These are phyloP conservation scores for Phytophthora palmivora DNA, from an alignment of 352 stramenopile genomes.

Conservation along the genomic window DNA sequence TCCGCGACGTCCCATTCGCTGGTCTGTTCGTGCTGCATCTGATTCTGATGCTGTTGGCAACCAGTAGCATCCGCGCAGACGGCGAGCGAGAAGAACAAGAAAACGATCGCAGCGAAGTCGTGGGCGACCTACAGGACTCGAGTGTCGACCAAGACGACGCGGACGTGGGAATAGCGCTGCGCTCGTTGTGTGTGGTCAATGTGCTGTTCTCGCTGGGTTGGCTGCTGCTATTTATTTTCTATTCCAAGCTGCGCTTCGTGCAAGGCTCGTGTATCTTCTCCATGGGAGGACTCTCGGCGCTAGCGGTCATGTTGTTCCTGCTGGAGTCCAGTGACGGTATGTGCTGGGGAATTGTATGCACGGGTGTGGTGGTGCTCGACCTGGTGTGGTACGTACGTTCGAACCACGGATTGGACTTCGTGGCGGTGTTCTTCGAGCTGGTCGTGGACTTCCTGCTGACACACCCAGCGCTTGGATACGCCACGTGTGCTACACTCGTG, in stretches of 20 bases:
- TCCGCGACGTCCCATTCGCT: conserved; percentile 65
- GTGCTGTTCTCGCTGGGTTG: conserved; percentile 74
- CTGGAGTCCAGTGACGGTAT: conserved; percentile 55
- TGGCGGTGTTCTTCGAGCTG: conserved; percentile 86
- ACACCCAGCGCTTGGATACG: conserved; percentile 63
- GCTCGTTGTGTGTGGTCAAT: conserved; percentile 75
- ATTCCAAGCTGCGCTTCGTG: conserved; percentile 77
- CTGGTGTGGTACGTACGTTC: conserved; percentile 75
- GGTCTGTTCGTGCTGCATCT: conserved; percentile 60
- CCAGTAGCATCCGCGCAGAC: conserved; percentile 46
- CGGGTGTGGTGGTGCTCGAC: conserved; percentile 54
- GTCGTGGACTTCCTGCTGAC: conserved; percentile 70
- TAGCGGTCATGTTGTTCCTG: conserved; percentile 64
- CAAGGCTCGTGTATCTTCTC: conserved; percentile 76
- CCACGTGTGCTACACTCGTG: conserved; percentile 56
- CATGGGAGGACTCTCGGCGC: conserved; percentile 51
- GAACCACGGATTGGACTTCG: conserved; percentile 79
- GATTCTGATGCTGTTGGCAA: conserved; percentile 56
- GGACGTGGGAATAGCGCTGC: conserved; percentile 62
- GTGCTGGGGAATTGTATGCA: conserved; percentile 55
- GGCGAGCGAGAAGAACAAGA: conserved; percentile 30
- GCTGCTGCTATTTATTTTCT: conserved; percentile 79
- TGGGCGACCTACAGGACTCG: conserved; percentile 29
- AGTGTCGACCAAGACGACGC: conserved; percentile 34
- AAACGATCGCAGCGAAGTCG: conserved; percentile 34